These are phyloP conservation scores for Blumeria hordei DNA, from an alignment of 2,329 filamentous ascomycete species.

Conservation along the genomic window DNA sequence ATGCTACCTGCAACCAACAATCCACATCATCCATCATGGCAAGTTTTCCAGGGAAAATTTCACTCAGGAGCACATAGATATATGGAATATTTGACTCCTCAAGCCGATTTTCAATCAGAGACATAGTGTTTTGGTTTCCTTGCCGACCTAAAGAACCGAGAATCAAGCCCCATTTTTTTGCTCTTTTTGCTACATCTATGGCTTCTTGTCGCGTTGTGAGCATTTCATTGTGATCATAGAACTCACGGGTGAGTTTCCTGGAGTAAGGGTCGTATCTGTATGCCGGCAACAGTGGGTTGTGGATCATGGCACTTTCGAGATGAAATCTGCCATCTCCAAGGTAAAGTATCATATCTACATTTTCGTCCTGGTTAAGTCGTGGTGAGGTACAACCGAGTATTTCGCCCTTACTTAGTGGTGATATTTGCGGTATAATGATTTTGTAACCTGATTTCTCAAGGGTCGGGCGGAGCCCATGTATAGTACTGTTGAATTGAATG, in stretches of 20 bases:
- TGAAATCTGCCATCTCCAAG: constrained; percentile 87
- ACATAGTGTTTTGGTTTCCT: constrained; percentile 83
- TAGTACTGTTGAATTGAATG: constrained; percentile 94
- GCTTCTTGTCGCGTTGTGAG: constrained; percentile 56
- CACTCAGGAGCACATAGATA: constrained; percentile 67
- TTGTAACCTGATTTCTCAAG: constrained; percentile 69
- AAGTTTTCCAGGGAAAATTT: constrained; percentile 91
- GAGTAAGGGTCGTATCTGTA: constrained; percentile 97
- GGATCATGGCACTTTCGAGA: constrained; percentile 96
- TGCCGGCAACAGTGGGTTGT: constrained; percentile 73
- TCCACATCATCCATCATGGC: constrained; percentile 86
- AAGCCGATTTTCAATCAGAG: constrained; percentile 59
- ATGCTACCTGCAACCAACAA: constrained; percentile 96
- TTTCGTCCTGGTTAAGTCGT: constrained; percentile 29
- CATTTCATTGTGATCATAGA: constrained; percentile 81
- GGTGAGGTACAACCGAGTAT: constrained; percentile 95
- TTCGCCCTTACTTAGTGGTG: constrained; percentile 79
- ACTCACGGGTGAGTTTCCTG: constrained; percentile 70
- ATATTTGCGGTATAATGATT: constrained; percentile 74
- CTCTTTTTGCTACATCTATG: constrained; percentile 48
- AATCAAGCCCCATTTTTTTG: constrained; percentile 84
- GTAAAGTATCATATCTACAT: constrained; percentile 61
- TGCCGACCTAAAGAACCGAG: constrained; percentile 79
- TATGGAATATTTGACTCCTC: constrained; percentile 49
- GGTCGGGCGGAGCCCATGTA: constrained; percentile 58